phyloP scores from a whole-genome alignment of 1,284 basidiomycete genomes.

The Melampsora larici-populina region DNA sequence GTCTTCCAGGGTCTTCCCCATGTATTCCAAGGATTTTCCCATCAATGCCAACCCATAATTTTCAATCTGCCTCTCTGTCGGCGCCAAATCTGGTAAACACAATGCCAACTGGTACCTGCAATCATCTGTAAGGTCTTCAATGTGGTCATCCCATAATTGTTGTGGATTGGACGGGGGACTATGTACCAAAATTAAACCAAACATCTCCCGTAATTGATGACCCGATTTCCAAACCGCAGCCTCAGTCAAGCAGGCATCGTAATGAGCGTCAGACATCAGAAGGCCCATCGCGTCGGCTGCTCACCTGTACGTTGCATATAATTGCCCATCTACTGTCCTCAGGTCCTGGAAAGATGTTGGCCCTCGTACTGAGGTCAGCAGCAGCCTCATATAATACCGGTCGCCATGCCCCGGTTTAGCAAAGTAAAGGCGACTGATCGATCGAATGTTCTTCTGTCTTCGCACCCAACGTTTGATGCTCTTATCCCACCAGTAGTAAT shows the following conservation, averaged over 20 bases:
- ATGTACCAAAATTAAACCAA: slow-evolving; percentile 56
- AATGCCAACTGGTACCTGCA: neutral
- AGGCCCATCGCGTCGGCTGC: slow-evolving; percentile 57
- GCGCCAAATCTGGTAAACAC: no score
- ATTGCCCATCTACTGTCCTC: slow-evolving; percentile 51
- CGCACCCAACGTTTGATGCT: no score
- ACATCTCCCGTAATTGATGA: slow-evolving; percentile 55
- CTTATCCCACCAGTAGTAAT: no score
- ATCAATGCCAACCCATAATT: no score
- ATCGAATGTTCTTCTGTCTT: no score
- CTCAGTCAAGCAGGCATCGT: slow-evolving; percentile 56
- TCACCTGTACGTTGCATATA: no score
- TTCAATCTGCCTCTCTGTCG: no score
- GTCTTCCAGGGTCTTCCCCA: no score
- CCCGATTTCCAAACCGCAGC: slow-evolving; percentile 57
- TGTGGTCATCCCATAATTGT: slow-evolving; percentile 55
- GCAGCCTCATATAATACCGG: slow-evolving; percentile 55
- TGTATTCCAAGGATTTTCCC: no score
- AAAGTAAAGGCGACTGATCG: no score
- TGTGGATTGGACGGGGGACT: slow-evolving; percentile 53
- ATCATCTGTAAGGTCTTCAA: slow-evolving; percentile 56
- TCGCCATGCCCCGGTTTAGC: no score
- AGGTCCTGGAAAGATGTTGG: slow-evolving; percentile 56
- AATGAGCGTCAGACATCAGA: slow-evolving; percentile 53
- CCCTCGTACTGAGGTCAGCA: slow-evolving; percentile 56